Conservation (phyloP, 2,329 filamentous ascomycete genomes). For the Fonsecaea pugnacius region DNA sequence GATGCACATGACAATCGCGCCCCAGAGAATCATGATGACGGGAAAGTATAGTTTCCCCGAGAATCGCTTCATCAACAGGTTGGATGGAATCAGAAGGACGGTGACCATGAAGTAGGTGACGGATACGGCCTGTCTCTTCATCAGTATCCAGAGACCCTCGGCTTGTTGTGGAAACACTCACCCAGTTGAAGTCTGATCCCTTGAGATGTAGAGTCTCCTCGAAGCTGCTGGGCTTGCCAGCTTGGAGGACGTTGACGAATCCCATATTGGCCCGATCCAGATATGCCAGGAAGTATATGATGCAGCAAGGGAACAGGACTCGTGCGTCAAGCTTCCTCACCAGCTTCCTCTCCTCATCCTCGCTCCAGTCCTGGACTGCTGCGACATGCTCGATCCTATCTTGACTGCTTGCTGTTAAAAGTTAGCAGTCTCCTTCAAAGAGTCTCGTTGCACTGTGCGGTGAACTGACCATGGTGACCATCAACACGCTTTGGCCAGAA, state of each 20-base stretch:
- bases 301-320: constrained; percentile 32
- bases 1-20: constrained; percentile 37
- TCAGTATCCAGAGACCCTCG: not conserved
- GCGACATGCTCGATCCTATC: constrained; percentile 25
- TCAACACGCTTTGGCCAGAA: constrained; percentile 18
- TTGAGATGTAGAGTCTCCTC: constrained; percentile 26
- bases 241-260: constrained; percentile 32
- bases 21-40: constrained; percentile 52
- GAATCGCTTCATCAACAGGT: constrained; percentile 35
- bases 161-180: not conserved
- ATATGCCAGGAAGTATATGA: constrained; percentile 36
- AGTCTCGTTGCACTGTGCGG: not conserved
- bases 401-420: constrained; percentile 19
- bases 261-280: constrained; percentile 36
- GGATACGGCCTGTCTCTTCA: constrained; percentile 27
- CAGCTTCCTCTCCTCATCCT: constrained; percentile 31
- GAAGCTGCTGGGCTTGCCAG: constrained; percentile 25
- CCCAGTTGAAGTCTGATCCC: constrained; percentile 36
- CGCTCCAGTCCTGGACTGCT: constrained; percentile 31
- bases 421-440: not conserved
- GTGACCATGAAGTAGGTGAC: constrained; percentile 36
- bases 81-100: constrained; percentile 33
- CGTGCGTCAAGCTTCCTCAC: constrained; percentile 35
- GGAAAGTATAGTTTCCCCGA: constrained; percentile 44
- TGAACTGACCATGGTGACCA: constrained; percentile 19